These are phyloP conservation scores for Fistulinella staudtii DNA, from an alignment of 1,284 basidiomycete species.

Conservation along the genomic window DNA sequence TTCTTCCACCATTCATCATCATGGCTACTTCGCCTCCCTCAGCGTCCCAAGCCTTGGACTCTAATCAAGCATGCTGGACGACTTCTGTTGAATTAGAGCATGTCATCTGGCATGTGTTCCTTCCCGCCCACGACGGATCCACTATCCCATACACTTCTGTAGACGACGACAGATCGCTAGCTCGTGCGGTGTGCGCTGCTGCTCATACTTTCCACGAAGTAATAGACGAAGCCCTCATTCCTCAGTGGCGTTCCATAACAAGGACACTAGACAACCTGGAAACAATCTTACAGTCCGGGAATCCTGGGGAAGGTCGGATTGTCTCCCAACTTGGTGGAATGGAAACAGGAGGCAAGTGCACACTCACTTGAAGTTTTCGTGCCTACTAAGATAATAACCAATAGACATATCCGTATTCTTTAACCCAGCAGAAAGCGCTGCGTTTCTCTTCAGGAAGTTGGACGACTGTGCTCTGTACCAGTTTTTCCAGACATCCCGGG, in stretches of 20 bases:
- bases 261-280: background rate
- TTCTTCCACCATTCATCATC: no score
- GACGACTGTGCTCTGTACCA: conserved; percentile 21
- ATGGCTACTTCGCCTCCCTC: no score
- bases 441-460: conserved; percentile 26
- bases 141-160: background rate
- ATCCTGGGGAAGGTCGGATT: background rate
- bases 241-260: background rate
- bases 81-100: background rate
- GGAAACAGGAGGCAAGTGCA: background rate
- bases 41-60: no score
- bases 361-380: background rate
- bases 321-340: background rate
- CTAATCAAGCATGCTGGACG: no score
- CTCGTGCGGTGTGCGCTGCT: background rate
- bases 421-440: conserved; percentile 8
- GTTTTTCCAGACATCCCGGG: conserved; percentile 28
- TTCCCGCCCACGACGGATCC: background rate
- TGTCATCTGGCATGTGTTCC: background rate
- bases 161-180: background rate
- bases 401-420: background rate
- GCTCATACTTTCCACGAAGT: background rate
- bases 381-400: background rate
- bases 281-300: background rate
- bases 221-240: background rate